These are phyloP conservation scores for Candida verbasci DNA, from an alignment of 805 yeast species.

Conservation along the genomic window DNA sequence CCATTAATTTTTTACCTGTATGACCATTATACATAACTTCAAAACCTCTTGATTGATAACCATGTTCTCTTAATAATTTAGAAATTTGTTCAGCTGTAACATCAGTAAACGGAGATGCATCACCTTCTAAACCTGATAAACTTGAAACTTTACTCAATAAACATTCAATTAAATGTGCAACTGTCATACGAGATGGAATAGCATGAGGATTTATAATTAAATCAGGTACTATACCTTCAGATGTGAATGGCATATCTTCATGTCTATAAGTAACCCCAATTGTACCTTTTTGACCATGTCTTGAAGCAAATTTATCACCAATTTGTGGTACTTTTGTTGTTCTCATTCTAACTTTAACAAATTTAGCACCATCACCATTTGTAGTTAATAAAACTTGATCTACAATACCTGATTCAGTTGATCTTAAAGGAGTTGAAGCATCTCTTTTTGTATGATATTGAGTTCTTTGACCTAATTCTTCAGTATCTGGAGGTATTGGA, in stretches of 20 bases:
- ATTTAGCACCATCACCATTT: slow-evolving; percentile 96
- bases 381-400: slow-evolving; percentile 97
- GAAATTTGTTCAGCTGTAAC: slow-evolving; percentile 98
- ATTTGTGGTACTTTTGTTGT: slow-evolving; percentile 98
- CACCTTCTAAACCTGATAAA: slow-evolving; percentile 95
- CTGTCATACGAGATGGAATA: slow-evolving; percentile 99
- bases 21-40: slow-evolving; percentile 99
- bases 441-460: slow-evolving; percentile 98
- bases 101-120: slow-evolving; percentile 98
- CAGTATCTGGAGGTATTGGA: slow-evolving; percentile 98
- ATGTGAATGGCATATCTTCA: slow-evolving; percentile 97
- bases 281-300: slow-evolving; percentile 99
- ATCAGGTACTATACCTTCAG: slow-evolving; percentile 96
- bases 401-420: slow-evolving; percentile 96
- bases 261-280: slow-evolving; percentile 98
- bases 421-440: slow-evolving; percentile 95
- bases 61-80: slow-evolving; percentile 85
- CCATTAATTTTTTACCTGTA: slow-evolving; percentile 96
- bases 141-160: slow-evolving; percentile 91
- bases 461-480: slow-evolving; percentile 97
- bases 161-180: slow-evolving; percentile 98
- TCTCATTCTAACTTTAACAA: slow-evolving; percentile 97
- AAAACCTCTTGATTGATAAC: slow-evolving; percentile 96
- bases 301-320: slow-evolving; percentile 98
- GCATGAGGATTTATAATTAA: slow-evolving; percentile 98